Conservation (phyloP, 108 stramenopile species). For the Asterionellopsis glacialis region DNA sequence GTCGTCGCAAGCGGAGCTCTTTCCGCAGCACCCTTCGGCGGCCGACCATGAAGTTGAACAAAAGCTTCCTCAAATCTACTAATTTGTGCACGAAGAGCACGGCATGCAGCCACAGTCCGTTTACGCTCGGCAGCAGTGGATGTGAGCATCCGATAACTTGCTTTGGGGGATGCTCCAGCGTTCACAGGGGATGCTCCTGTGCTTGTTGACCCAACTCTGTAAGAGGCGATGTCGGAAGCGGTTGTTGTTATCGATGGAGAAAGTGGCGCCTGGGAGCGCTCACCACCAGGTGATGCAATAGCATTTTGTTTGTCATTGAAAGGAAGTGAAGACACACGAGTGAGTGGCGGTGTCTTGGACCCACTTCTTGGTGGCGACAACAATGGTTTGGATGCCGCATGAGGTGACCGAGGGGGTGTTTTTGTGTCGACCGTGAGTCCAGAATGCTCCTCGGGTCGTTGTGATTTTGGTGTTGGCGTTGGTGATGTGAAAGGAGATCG, state of each 20-base stretch:
- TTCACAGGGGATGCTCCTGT: constrained; percentile 22
- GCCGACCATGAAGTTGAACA: constrained; percentile 61
- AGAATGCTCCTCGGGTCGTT: neutral
- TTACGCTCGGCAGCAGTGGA: constrained; percentile 83
- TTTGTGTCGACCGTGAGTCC: neutral
- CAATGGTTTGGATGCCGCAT: neutral
- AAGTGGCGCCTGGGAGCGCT: constrained; percentile 25
- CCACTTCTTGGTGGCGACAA: constrained; percentile 7
- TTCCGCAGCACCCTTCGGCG: constrained; percentile 79
- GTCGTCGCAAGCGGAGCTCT: constrained; percentile 83
- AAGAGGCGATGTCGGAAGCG: constrained; percentile 27
- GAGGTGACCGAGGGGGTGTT: constrained; percentile 7
- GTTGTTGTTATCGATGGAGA: constrained; percentile 28
- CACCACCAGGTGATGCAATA: constrained; percentile 14
- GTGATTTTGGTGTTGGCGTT: constrained; percentile 18
- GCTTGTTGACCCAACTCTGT: constrained; percentile 34
- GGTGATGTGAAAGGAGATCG: constrained; percentile 10
- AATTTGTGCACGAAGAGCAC: constrained; percentile 82
- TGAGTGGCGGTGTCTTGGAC: constrained; percentile 33
- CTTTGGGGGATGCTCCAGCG: constrained; percentile 22
- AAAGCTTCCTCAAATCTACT: constrained; percentile 87
- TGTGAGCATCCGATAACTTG: constrained; percentile 77
- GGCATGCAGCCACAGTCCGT: constrained; percentile 82
- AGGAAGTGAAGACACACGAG: neutral
- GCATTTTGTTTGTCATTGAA: constrained; percentile 10